Base-by-base conservation (phyloP, 2,329 filamentous ascomycete genomes). In the Thielaviopsis musarum region DNA sequence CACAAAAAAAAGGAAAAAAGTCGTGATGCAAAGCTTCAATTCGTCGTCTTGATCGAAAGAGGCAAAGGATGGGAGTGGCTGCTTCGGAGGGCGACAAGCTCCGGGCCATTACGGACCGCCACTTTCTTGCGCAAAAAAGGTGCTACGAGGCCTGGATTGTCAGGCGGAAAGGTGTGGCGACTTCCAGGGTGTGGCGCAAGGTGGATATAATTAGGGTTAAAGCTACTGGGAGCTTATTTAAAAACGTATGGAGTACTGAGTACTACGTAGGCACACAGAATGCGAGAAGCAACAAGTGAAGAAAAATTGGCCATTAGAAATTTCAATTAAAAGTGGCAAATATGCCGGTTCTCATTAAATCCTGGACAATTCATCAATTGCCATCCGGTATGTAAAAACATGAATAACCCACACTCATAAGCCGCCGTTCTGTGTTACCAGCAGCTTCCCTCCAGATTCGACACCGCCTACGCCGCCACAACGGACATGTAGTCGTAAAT, bases 51-150 rank as follows among this genome's bases (percentile, higher is more conserved):
- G 30, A 7, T 34, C 30, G 30, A 34, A 34, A 45, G 55, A 34
- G 30, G 38, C 38, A 57, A 57, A 57, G 55, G 55, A 51, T 49
- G 21, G 38, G 19, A 26, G 15, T 45, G 41, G 54, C 22, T 12
- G 15, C 26, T 45, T 41, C 21, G 38, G 30, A n/a, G 38, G 52
- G 21, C 19, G 21, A 58, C 49, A 13, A 54, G 51, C 51, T 58
- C 57, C 57, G 57, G 57, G 52, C 51, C 51, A 58, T 58, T 58
- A 54, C 57, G 49, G 57, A 51, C 30, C 24, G 49, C 51, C 57
- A 58, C 22, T 24, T n/a, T 58, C 34, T 51, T 58, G 30, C 51
- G 26, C 45, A 45, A 45, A 45, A 21, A 53, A n/a, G 22, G 17
- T 34, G 38, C 49, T 58, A 34, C 53, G 57, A 49, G 51, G 57